phyloP scores from a whole-genome alignment of 495 filamentous ascomycete genomes.

The Neurospora sp. region DNA sequence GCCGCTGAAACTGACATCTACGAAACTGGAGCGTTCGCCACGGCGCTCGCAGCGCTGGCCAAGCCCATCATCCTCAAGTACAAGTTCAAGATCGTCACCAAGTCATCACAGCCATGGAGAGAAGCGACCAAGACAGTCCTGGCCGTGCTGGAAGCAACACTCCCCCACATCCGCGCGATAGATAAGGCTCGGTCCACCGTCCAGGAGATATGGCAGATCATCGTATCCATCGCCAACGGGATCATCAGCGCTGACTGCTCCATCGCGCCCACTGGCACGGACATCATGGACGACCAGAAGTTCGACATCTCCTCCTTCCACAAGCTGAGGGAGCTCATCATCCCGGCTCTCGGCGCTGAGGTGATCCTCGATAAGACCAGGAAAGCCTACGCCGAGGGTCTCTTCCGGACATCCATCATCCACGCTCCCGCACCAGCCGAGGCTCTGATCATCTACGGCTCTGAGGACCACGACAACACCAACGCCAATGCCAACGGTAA shows the following conservation, averaged over 20 bases:
- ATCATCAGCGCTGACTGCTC: conserved; percentile 50
- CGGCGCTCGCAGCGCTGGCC: conserved; percentile 52
- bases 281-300: conserved; percentile 51
- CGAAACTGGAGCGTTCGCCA: conserved; percentile 47
- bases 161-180: conserved; percentile 50
- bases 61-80: conserved; percentile 69
- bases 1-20: conserved; percentile 57
- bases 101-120: conserved; percentile 62
- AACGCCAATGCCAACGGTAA: conserved; percentile 6
- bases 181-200: conserved; percentile 37
- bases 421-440: conserved; percentile 60
- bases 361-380: conserved; percentile 56
- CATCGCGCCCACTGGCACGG: conserved; percentile 25
- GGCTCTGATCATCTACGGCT: conserved; percentile 34
- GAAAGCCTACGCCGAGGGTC: conserved; percentile 57
- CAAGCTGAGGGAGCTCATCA: conserved; percentile 57
- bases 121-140: conserved; percentile 62
- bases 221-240: conserved; percentile 48
- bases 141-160: conserved; percentile 54
- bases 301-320: conserved; percentile 74
- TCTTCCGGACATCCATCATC: conserved; percentile 80
- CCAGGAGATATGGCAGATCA: conserved; percentile 47
- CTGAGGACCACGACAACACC: neutral
- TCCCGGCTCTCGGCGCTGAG: conserved; percentile 58
- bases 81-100: conserved; percentile 44